Percentiles rank a stretch among this genome's conserved stretches.
phyloP scores from a whole-genome alignment of 108 stramenopile genomes.

The Nannochloropsis gaditana region DNA sequence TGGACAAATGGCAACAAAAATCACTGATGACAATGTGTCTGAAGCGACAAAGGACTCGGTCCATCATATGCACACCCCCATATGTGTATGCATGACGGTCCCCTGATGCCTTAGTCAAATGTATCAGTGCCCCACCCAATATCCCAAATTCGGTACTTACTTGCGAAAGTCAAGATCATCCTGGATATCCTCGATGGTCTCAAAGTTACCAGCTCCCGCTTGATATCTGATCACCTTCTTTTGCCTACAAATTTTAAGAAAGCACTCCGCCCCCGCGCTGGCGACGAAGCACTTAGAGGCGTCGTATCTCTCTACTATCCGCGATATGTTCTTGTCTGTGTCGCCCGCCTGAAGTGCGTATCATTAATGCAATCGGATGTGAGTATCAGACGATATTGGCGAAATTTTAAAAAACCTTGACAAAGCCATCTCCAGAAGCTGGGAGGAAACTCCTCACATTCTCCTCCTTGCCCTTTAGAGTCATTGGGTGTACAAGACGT shows the following conservation, averaged over 20 bases:
- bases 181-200: neutral
- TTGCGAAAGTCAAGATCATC: slow-evolving; percentile 17
- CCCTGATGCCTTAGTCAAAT: neutral
- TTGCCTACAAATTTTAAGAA: neutral
- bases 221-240: neutral
- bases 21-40: too few species aligned
- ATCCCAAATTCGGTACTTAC: neutral
- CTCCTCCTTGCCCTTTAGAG: too few species aligned
- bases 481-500: too few species aligned
- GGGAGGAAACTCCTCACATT: too few species aligned
- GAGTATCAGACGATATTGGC: too few species aligned
- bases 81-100: neutral
- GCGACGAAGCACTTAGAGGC: neutral
- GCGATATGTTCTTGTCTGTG: slow-evolving; percentile 2
- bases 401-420: too few species aligned
- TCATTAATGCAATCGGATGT: too few species aligned
- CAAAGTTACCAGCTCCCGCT: neutral
- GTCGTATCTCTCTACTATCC: neutral
- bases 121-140: too few species aligned
- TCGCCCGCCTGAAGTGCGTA: neutral
- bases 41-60: too few species aligned
- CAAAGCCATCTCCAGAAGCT: too few species aligned
- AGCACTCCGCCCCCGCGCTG: slow-evolving; percentile 20
- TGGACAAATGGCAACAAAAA: too few species aligned
- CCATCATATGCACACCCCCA: neutral